phyloP scores from a whole-genome alignment of 805 yeast species.

The Lipomyces yamadae region DNA sequence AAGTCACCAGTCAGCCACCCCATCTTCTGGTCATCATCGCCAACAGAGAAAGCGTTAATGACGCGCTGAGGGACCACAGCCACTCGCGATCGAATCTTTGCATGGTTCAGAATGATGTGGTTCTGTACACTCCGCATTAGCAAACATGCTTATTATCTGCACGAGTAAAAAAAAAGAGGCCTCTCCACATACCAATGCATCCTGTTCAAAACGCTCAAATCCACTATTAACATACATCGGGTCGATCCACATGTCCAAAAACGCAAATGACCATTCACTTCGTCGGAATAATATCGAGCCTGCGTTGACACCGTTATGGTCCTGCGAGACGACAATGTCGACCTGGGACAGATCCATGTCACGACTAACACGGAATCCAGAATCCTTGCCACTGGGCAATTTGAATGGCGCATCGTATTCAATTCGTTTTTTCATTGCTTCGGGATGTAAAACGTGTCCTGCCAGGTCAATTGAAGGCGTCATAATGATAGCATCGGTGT shows the following conservation, averaged over 20 bases:
- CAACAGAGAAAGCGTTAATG: slow-evolving; percentile 33
- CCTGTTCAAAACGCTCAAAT: slow-evolving; percentile 87
- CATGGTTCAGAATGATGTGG: slow-evolving; percentile 48
- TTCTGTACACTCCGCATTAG: slow-evolving; percentile 46
- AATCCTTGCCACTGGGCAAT: slow-evolving; percentile 24
- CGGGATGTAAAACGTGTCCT: slow-evolving; percentile 41
- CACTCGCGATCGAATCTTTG: slow-evolving; percentile 24
- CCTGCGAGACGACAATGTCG: slow-evolving; percentile 79
- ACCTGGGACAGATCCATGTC: slow-evolving; percentile 41
- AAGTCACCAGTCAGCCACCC: slow-evolving; percentile 36
- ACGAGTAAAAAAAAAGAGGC: not conserved
- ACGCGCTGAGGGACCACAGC: slow-evolving; percentile 34
- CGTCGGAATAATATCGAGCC: slow-evolving; percentile 77
- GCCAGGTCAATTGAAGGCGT: slow-evolving; percentile 43
- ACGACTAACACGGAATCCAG: slow-evolving; percentile 24
- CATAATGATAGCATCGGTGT: slow-evolving; percentile 46
- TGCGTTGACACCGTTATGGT: slow-evolving; percentile 83
- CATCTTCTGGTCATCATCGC: slow-evolving; percentile 20
- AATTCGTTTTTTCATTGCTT: slow-evolving; percentile 39
- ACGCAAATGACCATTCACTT: slow-evolving; percentile 70
- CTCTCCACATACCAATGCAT: slow-evolving; percentile 54
- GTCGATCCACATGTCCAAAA: slow-evolving; percentile 85
- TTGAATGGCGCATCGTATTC: slow-evolving; percentile 32
- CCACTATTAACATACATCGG: slow-evolving; percentile 81
- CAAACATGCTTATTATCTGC: not conserved